phyloP scores from a whole-genome alignment of 1,284 basidiomycete genomes.

The Fistulinella cinereoalba region DNA sequence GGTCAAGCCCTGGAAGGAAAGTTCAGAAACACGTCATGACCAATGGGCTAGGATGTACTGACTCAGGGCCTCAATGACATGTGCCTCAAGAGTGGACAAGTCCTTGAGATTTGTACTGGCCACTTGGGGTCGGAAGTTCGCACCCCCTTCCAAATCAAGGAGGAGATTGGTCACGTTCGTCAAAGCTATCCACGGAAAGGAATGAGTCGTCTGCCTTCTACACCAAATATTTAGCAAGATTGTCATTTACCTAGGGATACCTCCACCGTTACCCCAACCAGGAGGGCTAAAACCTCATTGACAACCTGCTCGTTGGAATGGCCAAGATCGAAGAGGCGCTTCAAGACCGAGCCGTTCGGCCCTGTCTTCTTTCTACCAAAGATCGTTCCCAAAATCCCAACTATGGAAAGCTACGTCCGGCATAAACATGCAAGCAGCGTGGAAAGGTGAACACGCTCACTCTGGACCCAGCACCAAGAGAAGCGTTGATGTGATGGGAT shows the following conservation, averaged over 20 bases:
- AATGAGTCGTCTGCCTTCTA: not conserved
- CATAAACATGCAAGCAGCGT: not conserved
- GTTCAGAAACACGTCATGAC: constrained; percentile 6
- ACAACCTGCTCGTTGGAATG: constrained; percentile 57
- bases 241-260: constrained; percentile 58
- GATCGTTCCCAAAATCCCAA: constrained; percentile 45
- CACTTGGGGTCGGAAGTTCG: constrained; percentile 40
- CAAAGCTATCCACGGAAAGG: constrained; percentile 38
- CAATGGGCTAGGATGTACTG: constrained; percentile 26
- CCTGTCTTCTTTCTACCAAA: constrained; percentile 50
- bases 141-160: constrained; percentile 46
- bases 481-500: constrained; percentile 52
- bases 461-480: constrained; percentile 34
- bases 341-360: constrained; percentile 52
- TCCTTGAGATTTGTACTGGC: constrained; percentile 39
- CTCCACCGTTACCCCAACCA: constrained; percentile 67
- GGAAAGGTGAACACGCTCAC: constrained; percentile 8
- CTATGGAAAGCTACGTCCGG: constrained; percentile 47
- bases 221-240: not conserved
- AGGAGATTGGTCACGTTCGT: constrained; percentile 58
- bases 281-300: constrained; percentile 67
- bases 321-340: constrained; percentile 54
- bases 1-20: constrained; percentile 43
- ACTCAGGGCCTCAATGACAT: constrained; percentile 68
- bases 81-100: constrained; percentile 43